Evolutionary conservation across 257 asterid genomes (phyloP).

Genomic region (Scutellaria barbata): DNA sequence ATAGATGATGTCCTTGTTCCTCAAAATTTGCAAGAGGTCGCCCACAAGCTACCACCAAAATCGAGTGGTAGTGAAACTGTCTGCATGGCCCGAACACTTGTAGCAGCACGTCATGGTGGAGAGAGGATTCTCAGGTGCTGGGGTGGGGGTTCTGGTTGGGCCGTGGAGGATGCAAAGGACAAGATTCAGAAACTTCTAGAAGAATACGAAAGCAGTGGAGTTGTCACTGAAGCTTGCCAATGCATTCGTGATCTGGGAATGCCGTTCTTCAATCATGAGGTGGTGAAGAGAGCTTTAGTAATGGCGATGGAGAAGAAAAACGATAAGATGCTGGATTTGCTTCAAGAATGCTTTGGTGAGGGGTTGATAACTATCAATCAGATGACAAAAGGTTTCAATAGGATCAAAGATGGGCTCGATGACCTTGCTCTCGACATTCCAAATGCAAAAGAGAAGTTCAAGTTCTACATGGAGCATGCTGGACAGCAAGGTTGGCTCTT

Average conservation of each 20-base stretch:
- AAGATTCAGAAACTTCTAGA: slow-evolving; percentile 93
- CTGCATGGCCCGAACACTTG: slow-evolving; percentile 69
- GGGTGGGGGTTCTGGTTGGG: slow-evolving; percentile 99
- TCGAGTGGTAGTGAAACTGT: slow-evolving; percentile 83
- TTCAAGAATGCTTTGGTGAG: slow-evolving; percentile 78
- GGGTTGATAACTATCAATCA: slow-evolving; percentile 93
- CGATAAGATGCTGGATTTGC: slow-evolving; percentile 79
- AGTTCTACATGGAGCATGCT: slow-evolving; percentile 63
- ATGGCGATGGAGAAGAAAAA: slow-evolving; percentile 99
- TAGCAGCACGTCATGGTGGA: slow-evolving; percentile 98
- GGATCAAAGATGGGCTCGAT: slow-evolving; percentile 90
- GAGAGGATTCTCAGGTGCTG: slow-evolving; percentile 98
- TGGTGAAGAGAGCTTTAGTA: slow-evolving; percentile 95
- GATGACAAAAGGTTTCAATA: slow-evolving; percentile 87
- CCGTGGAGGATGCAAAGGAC: slow-evolving; percentile 98
- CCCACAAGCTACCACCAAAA: slow-evolving; percentile 59
- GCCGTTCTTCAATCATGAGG: slow-evolving; percentile 97
- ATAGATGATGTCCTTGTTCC: slow-evolving; percentile 95
- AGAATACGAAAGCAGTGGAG: slow-evolving; percentile 95
- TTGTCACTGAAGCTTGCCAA: slow-evolving; percentile 83
- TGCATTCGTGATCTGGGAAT: slow-evolving; percentile 89
- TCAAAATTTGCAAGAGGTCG: slow-evolving; percentile 79
- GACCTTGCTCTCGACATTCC: slow-evolving; percentile 97
- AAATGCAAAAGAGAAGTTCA: slow-evolving; percentile 79
- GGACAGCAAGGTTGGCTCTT: slow-evolving; percentile 69